A percentile compares a stretch with the other conserved stretches of the same genome.
These are phyloP conservation scores for Berkeleyomyces rouxiae DNA, from an alignment of 2,329 filamentous ascomycete species.

Conservation along the genomic window DNA sequence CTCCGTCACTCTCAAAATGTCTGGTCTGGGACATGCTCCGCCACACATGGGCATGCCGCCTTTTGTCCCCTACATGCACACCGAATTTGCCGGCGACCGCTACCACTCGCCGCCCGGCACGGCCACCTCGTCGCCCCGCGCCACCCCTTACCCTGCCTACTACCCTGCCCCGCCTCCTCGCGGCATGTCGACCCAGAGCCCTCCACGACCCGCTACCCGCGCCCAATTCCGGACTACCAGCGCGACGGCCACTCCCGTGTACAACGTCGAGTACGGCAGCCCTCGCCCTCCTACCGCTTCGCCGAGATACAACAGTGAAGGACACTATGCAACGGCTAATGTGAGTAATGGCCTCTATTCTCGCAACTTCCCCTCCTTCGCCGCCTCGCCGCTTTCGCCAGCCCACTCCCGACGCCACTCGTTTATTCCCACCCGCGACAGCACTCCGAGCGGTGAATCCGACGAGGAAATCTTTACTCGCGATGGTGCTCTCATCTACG, in stretches of 20 bases:
- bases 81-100: neutral
- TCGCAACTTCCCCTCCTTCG: constrained; percentile 30
- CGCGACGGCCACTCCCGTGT: constrained; percentile 4
- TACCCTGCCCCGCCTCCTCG: constrained; percentile 3
- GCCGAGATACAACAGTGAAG: constrained; percentile 44
- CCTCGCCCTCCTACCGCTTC: constrained; percentile 36
- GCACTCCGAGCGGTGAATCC: constrained; percentile 43
- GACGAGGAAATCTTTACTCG: constrained; percentile 33
- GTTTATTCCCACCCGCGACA: constrained; percentile 41
- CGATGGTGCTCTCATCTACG: constrained; percentile 8
- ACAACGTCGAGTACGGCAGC: constrained; percentile 18
- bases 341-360: constrained; percentile 38
- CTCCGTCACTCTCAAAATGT: neutral
- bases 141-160: neutral
- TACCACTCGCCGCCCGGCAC: constrained; percentile 9
- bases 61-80: neutral
- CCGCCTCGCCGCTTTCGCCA: constrained; percentile 26
- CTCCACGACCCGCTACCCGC: constrained; percentile 13
- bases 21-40: constrained; percentile 6
- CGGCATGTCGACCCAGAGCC: constrained; percentile 8
- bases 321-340: constrained; percentile 48
- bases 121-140: constrained; percentile 7
- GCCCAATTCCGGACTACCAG: constrained; percentile 13
- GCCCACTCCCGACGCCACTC: constrained; percentile 39
- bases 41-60: constrained; percentile 4